Percentiles rank a stretch among this genome's conserved stretches.
These are phyloP conservation scores for Meyerozyma elateridarum DNA, from an alignment of 1,139 yeast species.

Conservation along the genomic window DNA sequence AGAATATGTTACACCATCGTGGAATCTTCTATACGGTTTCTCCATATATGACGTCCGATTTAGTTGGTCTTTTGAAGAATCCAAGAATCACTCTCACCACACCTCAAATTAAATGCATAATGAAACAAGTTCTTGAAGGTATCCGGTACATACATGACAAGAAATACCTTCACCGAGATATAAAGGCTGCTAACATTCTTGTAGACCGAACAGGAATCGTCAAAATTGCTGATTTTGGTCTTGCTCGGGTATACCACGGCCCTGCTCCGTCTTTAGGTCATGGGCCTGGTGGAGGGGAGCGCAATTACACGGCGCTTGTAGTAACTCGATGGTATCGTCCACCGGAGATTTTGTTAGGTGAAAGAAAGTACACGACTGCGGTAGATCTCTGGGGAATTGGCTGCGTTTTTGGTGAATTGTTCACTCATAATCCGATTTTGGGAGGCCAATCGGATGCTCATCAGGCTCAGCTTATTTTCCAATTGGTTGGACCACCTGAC, in stretches of 20 bases:
- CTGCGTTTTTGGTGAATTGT: constrained; percentile 91
- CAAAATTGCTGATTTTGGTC: constrained; percentile 87
- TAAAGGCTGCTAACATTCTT: constrained; percentile 88
- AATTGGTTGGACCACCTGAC: constrained; percentile 77
- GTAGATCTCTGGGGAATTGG: constrained; percentile 98
- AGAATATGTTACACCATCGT: constrained; percentile 33
- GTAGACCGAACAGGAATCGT: constrained; percentile 72
- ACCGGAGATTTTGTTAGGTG: constrained; percentile 87
- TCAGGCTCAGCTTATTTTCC: constrained; percentile 80
- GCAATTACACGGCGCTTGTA: constrained; percentile 81
- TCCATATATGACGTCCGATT: constrained; percentile 90
- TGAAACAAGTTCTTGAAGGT: constrained; percentile 75
- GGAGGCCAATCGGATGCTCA: constrained; percentile 87
- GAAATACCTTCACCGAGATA: constrained; percentile 78
- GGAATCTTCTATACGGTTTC: constrained; percentile 79
- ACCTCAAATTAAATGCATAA: constrained; percentile 76
- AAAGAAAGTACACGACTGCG: constrained; percentile 82
- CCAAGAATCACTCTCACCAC: constrained; percentile 60
- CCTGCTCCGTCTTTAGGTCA: constrained; percentile 51
- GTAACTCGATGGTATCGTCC: constrained; percentile 98
- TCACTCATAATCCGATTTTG: constrained; percentile 73
- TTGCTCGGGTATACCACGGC: constrained; percentile 77
- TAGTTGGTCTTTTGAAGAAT: constrained; percentile 88
- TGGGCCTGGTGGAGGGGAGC: constrained; percentile 70
- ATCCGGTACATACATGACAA: constrained; percentile 75